phyloP scores from a whole-genome alignment of 2,329 filamentous ascomycete genomes.

The Pseudogymnoascus sp. region DNA sequence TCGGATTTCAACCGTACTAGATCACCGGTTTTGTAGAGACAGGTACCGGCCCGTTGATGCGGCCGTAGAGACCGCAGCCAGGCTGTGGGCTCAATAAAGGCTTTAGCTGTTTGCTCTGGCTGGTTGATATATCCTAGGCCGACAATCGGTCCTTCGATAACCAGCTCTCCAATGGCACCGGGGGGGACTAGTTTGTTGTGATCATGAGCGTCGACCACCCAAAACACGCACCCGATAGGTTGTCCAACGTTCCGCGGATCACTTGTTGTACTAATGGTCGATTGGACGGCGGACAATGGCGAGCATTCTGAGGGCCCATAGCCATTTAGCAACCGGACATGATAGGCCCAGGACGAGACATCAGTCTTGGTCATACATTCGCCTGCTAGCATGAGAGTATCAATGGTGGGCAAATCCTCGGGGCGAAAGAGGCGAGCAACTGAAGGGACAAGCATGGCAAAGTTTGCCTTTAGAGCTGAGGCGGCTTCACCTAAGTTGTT shows the following conservation, averaged over 20 bases:
- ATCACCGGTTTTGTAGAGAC: constrained; percentile 56
- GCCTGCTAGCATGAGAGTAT: constrained; percentile 14
- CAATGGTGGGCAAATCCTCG: constrained; percentile 14
- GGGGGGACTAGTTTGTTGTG: constrained; percentile 7
- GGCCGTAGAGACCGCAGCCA: neutral
- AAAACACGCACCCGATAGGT: neutral
- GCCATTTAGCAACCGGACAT: constrained; percentile 12
- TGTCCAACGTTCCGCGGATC: neutral
- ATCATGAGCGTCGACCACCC: constrained; percentile 14
- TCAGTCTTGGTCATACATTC: constrained; percentile 10
- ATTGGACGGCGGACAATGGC: constrained; percentile 23
- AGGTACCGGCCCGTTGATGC: neutral
- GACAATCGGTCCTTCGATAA: constrained; percentile 14
- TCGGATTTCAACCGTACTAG: constrained; percentile 50
- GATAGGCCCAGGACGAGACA: constrained; percentile 12
- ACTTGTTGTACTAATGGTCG: constrained; percentile 29
- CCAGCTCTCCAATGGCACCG: constrained; percentile 13
- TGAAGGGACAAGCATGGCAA: constrained; percentile 15
- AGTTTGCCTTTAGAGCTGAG: constrained; percentile 13
- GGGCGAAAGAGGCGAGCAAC: constrained; percentile 13
- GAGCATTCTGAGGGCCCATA: constrained; percentile 18
- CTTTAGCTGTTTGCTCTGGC: constrained; percentile 11
- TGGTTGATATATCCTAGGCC: constrained; percentile 14
- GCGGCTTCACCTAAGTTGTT: constrained; percentile 12
- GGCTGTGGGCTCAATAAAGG: constrained; percentile 12